Base-by-base conservation (phyloP, 176 grass and related monocot species). In the Canna indica region DNA sequence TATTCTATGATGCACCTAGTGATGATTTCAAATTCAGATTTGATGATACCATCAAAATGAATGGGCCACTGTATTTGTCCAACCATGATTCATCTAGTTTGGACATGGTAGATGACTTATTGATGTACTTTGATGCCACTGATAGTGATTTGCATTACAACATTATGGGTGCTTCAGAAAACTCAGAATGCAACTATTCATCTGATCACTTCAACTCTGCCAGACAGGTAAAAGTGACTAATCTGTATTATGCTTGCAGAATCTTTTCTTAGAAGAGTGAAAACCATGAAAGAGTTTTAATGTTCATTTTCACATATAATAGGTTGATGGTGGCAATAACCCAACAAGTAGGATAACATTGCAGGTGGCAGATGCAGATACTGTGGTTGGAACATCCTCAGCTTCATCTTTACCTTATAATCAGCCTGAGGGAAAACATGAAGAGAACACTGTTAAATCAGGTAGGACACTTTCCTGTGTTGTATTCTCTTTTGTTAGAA, bases 1-100 rank as follows among this genome's bases (percentile, higher is more conserved):
- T 68, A 44, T n/a, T n/a, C n/a, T 68, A 29, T 68, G 38, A 68
- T 46, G 66, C 66, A 45, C 66, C 25, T 68, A 28, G 39, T 29
- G 38, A 68, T 45, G 25, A 26, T 46, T 35, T 68, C 39, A 35
- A 3, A 27, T 68, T 44, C 24, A 44, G n/a, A 15, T 3, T 13
- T 35, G 66, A 46, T 5, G 29, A 38, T 36, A 50, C 2, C 3
- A 14, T 11, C 22, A 12, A 27, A 15, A 8, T 68, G 22, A 25
- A 68, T 66, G 32, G 22, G 18, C 30, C 35, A 15, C 34, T 66
- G 31, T 28, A 68, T 36, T 46, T 36, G 12, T 20, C 39, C 8
- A 0, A 1, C 0, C 14, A 35, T 17, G 38, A 68, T 26, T 10
- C 24, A 45, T 68, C 38, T 68, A n/a, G 14, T 22, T 46, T 68